These are phyloP conservation scores for Mycosphaerelloides madeirae DNA, from an alignment of 2,329 filamentous ascomycete genomes.

Conservation along the genomic window DNA sequence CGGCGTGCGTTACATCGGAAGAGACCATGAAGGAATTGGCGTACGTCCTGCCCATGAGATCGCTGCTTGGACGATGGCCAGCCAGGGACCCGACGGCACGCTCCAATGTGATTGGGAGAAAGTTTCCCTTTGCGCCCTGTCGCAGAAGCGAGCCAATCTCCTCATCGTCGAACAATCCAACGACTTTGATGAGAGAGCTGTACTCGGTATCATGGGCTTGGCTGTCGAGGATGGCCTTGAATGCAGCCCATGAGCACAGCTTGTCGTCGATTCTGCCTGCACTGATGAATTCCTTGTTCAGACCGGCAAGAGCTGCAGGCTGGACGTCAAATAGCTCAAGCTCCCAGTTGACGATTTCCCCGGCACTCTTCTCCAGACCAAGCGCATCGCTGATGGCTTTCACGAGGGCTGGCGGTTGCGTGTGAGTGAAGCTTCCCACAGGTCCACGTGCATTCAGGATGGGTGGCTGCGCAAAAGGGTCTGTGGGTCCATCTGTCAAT, in stretches of 20 bases:
- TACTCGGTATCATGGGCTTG: constrained; percentile 49
- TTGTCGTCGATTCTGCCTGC: constrained; percentile 96
- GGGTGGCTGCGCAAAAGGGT: constrained; percentile 31
- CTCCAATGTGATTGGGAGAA: constrained; percentile 75
- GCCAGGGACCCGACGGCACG: constrained; percentile 69
- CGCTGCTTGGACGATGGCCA: constrained; percentile 40
- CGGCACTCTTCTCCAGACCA: constrained; percentile 55
- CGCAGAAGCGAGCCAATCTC: constrained; percentile 89
- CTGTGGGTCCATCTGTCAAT: constrained; percentile 28
- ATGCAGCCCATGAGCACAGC: constrained; percentile 88
- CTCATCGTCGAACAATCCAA: constrained; percentile 94
- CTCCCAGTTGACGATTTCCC: constrained; percentile 90
- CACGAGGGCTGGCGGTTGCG: constrained; percentile 80
- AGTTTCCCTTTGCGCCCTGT: constrained; percentile 85
- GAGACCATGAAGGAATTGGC: constrained; percentile 90
- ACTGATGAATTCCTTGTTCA: constrained; percentile 92
- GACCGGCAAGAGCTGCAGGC: constrained; percentile 73
- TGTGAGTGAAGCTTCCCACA: constrained; percentile 68
- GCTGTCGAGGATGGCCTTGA: constrained; percentile 68
- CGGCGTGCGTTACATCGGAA: constrained; percentile 88
- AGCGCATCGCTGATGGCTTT: constrained; percentile 75
- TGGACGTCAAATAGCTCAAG: constrained; percentile 91
- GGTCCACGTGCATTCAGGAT: constrained; percentile 43
- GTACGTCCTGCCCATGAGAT: constrained; percentile 72
- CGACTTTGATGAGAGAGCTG: constrained; percentile 73